phyloP scores from a whole-genome alignment of 2,329 filamentous ascomycete genomes.

The Sporothrix curviconia region DNA sequence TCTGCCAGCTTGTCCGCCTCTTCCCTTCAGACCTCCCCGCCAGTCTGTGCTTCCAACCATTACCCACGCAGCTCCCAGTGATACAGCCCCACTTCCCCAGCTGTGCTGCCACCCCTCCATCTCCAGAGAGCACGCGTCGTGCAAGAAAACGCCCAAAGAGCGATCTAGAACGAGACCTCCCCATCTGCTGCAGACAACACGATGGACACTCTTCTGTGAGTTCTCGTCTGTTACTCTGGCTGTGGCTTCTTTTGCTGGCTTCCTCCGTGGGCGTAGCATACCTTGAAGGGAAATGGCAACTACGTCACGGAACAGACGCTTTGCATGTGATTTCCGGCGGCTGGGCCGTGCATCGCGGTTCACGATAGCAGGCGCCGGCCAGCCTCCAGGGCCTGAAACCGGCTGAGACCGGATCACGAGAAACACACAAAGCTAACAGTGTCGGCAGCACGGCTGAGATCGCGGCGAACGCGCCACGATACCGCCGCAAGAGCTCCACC shows the following conservation, averaged over 20 bases:
- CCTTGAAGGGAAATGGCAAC: too few relatives aligned
- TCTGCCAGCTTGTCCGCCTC: not conserved
- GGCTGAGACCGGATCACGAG: too few relatives aligned
- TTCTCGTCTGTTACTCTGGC: too few relatives aligned
- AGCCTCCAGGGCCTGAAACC: too few relatives aligned
- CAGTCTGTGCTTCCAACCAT: too few relatives aligned
- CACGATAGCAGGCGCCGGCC: not conserved
- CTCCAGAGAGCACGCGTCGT: not conserved
- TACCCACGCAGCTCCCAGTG: not conserved
- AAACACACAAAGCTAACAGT: not conserved
- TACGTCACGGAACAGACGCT: not conserved
- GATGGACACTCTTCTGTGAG: constrained; percentile 17
- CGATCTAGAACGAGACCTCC: not conserved
- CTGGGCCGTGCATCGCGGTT: not conserved
- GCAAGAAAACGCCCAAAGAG: not conserved
- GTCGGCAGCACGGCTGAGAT: constrained; percentile 73
- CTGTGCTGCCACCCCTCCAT: not conserved
- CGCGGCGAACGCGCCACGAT: constrained; percentile 81
- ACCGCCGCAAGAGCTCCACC: constrained; percentile 87
- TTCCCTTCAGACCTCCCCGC: not conserved
- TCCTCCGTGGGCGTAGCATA: too few relatives aligned
- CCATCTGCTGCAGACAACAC: not conserved
- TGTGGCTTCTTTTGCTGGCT: not conserved
- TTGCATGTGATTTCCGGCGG: not conserved
- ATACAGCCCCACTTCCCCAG: constrained; percentile 3